Base-by-base conservation (phyloP, 2,329 filamentous ascomycete genomes). In the Cladosporium sp. region DNA sequence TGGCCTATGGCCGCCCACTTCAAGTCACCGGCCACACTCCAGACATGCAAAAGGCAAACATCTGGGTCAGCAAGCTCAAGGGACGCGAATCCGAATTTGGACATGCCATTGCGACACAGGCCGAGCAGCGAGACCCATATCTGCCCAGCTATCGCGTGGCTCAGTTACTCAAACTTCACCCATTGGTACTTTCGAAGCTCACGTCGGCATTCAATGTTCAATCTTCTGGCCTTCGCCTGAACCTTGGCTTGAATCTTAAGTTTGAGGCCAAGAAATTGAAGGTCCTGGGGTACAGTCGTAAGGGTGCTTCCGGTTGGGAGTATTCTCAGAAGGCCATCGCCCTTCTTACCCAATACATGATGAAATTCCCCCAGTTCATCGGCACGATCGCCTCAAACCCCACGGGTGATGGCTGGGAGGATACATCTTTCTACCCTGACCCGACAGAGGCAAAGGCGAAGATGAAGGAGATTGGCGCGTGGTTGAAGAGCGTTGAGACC, bases 261-360 rank as follows among this genome's bases (percentile, higher is more conserved):
- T 98, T 98, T 53, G 93, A 98, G 66, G 88, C 83, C 2, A 92
- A 88, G 71, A 95, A 96, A 70, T 79, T 91, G 59, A 98, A 98
- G 72, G 93, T 98, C 6, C 73, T 98, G 27, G 93, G 93, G 0
- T 98, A 96, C 69, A 95, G 92, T 19, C 86, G 90, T 60, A 93
- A 93, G 64, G 84, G 84, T 3, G 76, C 82, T 11, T 86, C 82
- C 22, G 93, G 94, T 5, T 98, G 94, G 94, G 93, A 98, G 68
- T 98, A 95, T 67, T 96, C 91, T 62, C 78, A 82, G 43, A 85
- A 88, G 58, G 91, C 93, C 1, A 78, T 96, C 51, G 78, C 85
- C 39, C 72, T 98, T 48, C 80, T 98, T 47, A 80, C 83, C 36
- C 79, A 89, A 58, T 98, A 97, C 68, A 96, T 97, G 86, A 84